Evolutionary conservation across 2,329 filamentous ascomycete species (phyloP), one percentile per base, ranked within the genome.

Genomic region (Huntiella abstrusa): DNA sequence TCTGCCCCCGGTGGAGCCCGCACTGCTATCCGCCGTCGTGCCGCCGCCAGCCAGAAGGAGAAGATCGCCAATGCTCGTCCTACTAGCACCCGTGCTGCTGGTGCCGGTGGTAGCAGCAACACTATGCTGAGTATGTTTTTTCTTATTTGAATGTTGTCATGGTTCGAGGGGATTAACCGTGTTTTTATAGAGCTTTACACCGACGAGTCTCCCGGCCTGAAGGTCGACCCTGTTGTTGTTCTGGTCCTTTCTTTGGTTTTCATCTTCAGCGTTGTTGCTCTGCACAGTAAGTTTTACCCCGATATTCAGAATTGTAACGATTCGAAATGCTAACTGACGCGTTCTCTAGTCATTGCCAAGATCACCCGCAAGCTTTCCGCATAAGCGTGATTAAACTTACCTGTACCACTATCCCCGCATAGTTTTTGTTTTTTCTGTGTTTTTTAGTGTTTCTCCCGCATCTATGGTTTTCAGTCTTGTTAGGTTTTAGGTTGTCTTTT

Each of bases 141-240:
- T 33, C 33, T 35, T 15, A 6, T 16, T 12, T 39, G 7, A 40
- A 33, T 28, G 22, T 8, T 10, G 6, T 10, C 22, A 28, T 28
- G 22, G 22, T 19, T 19, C 11, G 7, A 28, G 22, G 38, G 15
- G 10, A 11, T 16, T 6, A 16, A 40, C 22, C 15, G 15, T 19
- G 38, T 11, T 16, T 15, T 28, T 51, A 38, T 51, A 86, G 81
- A 77, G 65, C 80, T 98, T 39, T 98, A 98, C 77, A 98, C 91
- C 49, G 91, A 98, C 61, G 91, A 98, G 70, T 93, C 84, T 54
- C 91, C 91, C 49, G 91, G 91, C 52, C 71, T 98, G 58, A 94
- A 95, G 71, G 91, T 98, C 54, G 91, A 98, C 63, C 91, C 91
- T 16, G 91, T 98, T 50, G 87, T 98, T 54, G 88, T 98, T 53